A percentile compares a stretch with the other conserved stretches of the same genome.
These are phyloP conservation scores for Keithomyces neogunnii DNA, from an alignment of 2,329 filamentous ascomycete species.

Conservation along the genomic window DNA sequence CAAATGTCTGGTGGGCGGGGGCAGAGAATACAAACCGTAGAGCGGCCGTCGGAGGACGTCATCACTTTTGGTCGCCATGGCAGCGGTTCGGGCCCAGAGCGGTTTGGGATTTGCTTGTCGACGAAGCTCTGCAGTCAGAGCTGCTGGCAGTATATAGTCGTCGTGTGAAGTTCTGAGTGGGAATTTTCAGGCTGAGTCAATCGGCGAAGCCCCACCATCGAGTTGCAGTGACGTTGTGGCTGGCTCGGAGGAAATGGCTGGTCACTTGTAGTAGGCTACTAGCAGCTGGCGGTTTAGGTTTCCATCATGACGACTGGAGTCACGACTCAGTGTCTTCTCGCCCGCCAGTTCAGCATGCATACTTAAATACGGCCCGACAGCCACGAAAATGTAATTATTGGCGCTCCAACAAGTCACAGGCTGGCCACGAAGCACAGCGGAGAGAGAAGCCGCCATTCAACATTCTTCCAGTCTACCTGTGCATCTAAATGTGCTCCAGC, in stretches of 20 bases:
- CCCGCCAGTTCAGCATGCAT: no score
- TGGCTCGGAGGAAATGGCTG: no score
- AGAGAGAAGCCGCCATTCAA: no score
- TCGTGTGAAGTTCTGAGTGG: no score
- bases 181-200: conserved; percentile 1
- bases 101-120: background rate
- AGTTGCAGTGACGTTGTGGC: no score
- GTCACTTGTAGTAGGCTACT: no score
- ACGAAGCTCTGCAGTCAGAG: background rate
- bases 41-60: conserved; percentile 42
- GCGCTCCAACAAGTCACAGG: background rate
- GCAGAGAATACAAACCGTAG: conserved; percentile 31
- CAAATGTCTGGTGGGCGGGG: background rate
- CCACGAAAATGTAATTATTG: background rate
- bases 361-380: no score
- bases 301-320: no score
- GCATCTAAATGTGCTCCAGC: conserved; percentile 19
- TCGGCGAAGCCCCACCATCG: conserved; percentile 3
- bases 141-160: background rate
- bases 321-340: background rate
- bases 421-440: no score
- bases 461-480: no score
- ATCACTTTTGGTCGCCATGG: conserved; percentile 19
- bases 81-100: background rate
- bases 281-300: no score